A percentile compares a stretch with the other conserved stretches of the same genome.
Evolutionary conservation across 148 eudicot species (phyloP).

Genomic region (Chenopodium suecicum): DNA sequence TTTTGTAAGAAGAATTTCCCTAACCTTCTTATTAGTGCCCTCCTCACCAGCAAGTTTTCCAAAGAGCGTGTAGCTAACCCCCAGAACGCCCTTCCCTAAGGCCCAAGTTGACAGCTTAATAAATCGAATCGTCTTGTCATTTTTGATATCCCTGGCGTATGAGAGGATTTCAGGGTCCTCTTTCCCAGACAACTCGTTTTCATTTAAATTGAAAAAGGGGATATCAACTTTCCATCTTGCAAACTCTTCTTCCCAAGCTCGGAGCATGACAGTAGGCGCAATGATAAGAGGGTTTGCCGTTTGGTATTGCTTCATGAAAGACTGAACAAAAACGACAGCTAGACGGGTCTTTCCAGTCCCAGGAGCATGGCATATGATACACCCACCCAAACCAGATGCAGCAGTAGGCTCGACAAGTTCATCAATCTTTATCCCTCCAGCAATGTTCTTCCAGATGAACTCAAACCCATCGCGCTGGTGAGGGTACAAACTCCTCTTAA

Average conservation of each 20-base stretch:
- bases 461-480: conserved; percentile 85
- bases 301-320: conserved; percentile 48
- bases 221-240: conserved; percentile 52
- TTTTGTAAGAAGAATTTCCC: conserved; percentile 42
- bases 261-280: conserved; percentile 65
- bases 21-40: conserved; percentile 21
- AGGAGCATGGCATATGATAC: conserved; percentile 88
- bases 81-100: conserved; percentile 47
- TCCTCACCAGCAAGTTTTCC: conserved; percentile 44
- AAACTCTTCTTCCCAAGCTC: conserved; percentile 85
- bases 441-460: conserved; percentile 76
- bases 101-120: conserved; percentile 59
- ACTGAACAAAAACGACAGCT: conserved; percentile 59
- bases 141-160: background rate
- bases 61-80: conserved; percentile 60
- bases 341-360: conserved; percentile 87
- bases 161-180: conserved; percentile 29
- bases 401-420: conserved; percentile 35
- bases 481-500: conserved; percentile 38
- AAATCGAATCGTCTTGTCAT: conserved; percentile 23
- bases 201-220: conserved; percentile 63
- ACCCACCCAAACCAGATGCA: conserved; percentile 47
- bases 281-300: conserved; percentile 51
- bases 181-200: conserved; percentile 36
- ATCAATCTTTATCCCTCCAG: conserved; percentile 51